phyloP scores from a whole-genome alignment of 805 yeast species.

The Saccharomycopsis amapae region DNA sequence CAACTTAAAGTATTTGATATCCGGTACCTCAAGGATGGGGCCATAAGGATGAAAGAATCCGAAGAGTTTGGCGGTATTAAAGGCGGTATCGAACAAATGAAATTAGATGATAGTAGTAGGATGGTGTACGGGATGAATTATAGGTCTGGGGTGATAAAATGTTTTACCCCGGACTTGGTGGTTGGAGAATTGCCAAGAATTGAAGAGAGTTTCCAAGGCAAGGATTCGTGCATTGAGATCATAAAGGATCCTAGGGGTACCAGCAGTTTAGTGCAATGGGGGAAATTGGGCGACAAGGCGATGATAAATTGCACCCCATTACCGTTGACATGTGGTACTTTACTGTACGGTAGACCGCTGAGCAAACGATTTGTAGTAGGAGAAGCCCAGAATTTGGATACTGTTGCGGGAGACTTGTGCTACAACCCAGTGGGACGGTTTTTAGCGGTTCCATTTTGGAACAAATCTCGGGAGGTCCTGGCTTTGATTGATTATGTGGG shows the following conservation, averaged over 20 bases:
- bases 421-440: background rate
- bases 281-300: no score
- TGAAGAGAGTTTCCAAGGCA: background rate
- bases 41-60: background rate
- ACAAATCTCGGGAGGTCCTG: no score
- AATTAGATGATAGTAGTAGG: background rate
- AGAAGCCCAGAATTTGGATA: no score
- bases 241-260: background rate
- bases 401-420: background rate
- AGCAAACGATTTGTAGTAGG: no score
- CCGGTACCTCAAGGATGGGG: background rate
- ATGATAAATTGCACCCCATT: no score
- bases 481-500: no score
- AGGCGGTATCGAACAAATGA: constrained; percentile 1
- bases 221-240: background rate
- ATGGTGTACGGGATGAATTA: background rate
- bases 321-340: no score
- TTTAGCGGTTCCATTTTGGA: background rate
- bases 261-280: background rate
- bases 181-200: background rate
- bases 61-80: background rate
- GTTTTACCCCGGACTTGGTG: background rate
- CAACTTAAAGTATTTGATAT: background rate
- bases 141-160: background rate
- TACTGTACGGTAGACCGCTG: no score